Evolutionary conservation across 768 basidiomycete species (phyloP), one percentile per base, ranked within the genome.

Genomic region (Infundibulicybe gibba): DNA sequence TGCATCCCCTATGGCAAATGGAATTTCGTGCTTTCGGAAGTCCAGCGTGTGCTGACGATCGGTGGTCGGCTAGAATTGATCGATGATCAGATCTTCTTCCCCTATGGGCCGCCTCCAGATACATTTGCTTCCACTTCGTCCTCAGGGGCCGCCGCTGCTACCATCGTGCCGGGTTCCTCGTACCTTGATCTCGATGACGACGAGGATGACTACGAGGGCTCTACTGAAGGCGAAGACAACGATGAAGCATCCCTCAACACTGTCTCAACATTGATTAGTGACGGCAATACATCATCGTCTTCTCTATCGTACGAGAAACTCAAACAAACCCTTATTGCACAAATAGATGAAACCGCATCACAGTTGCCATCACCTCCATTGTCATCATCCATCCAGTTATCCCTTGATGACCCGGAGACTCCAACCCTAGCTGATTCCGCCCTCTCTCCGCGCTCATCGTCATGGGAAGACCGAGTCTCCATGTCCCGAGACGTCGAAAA

Each of bases 11-110:
- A 72, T 38, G 66, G 74, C 5, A 63, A 71, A 33, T 91, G 89
- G 89, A 65, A 73, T 30, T 63, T 64, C 14, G 65, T 91, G 10
- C 48, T 91, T 15, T 52, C 58, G 0, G 85, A 92, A 71, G 76
- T 75, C 4, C 61, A 71, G 13, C 83, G 90, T 19, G 74, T 91
- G 9, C 69, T 91, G 12, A 67, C 64, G 11, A 69, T 69, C 5
- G 77, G 72, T 13, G 89, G 90, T 3, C 74, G 77, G 8, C 65
- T 91, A 2, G 90, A 92, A 60, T 55, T 90, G 41, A 79, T 91
- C 43, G 85, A 89, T 61, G 88, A 91, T 61, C 66, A 84, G 54
- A 65, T 86, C 31, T 61, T 76, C 52, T 88, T 87, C 54, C 82
- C 87, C 1, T 80, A 78, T 48, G 68, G 73, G 25, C 60, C 63